Evolutionary conservation across 140 eudicot species (phyloP), one percentile per base, ranked within the genome.

Genomic region (Anethum foeniculum): DNA sequence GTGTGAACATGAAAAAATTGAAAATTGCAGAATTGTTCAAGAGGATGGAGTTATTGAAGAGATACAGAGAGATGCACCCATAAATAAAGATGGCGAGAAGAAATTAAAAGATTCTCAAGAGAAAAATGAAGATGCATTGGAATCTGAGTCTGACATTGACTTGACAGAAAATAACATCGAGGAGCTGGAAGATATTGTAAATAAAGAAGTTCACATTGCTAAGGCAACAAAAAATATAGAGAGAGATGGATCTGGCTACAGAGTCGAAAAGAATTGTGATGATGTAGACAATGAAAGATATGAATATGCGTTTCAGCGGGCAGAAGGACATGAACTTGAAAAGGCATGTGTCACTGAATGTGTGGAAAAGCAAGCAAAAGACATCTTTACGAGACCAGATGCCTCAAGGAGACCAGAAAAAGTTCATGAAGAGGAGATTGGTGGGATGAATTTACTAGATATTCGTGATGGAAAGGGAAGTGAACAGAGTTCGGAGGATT

Each of bases 391-490:
- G 64, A 85, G 65, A 84, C 76, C 48, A 10, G 76, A 60, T 60
- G 27, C 34, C 69, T n/a, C 0, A 3, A 7, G 69, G 69, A 60
- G 32, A 60, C 52, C 52, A 47, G 69, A 38, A 15, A 38, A 71
- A 83, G 82, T 79, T 88, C 64, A 68, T 83, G 88, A 87, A 71
- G 79, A 38, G 78, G 87, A 84, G 74, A 81, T 25, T 80, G 81
- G 14, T 75, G 89, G 84, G 77, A 79, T 68, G 56, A 81, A 84
- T 32, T 48, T 84, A 23, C 86, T 80, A 47, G 83, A 79, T 74
- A 79, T 84, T 79, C 68, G 60, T 83, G 89, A 86, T 76, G 89
- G 80, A 15, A 85, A 86, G 82, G 96, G 52, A 71, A 88, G 54
- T 78, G 86, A 72, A 49, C 56, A 49, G 46, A 56, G 34, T 32